Base-by-base conservation (phyloP, 2,329 filamentous ascomycete species). In the Fusarium musae region DNA sequence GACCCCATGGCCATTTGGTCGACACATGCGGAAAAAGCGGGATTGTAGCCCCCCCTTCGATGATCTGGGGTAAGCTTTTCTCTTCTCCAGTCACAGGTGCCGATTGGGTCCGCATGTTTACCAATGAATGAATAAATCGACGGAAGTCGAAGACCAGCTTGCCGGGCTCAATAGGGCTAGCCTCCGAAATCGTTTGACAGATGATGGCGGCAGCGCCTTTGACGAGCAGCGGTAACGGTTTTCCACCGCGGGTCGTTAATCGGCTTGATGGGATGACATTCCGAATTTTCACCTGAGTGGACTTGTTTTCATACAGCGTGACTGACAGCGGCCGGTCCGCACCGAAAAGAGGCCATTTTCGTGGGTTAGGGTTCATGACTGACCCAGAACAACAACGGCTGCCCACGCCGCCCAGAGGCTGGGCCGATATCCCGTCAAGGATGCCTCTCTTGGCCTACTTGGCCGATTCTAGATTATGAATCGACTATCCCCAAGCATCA, bases 321-420 rank as follows among this genome's bases (percentile, higher is more conserved):
- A 44, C 21, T 57, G 19, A 16, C 39, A 44, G 36, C 56, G 47
- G 43, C 30, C 21, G 43, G 39, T 42, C 21, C 26, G 15, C 40
- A 42, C 39, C 59, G 28, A 54, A 36, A 57, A 40, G 21, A 52
- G 30, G 17, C 13, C 6, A 32, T 40, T 23, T 21, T 50, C 54
- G 53, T 70, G 67, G 67, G 67, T 70, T 59, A 70, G 67, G 66
- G 67, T 70, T 70, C 19, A 70, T 36, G 28, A 54, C 42, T 49
- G 46, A 44, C 47, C 66, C 66, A 70, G 28, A 26, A n/a, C 46
- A 26, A n/a, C 46, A 43, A 39, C 28, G 46, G 59, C 59, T 19
- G n/a, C 40, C 59, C 59, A 59, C 49, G 53, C 28, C 52, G 46
- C 59, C 47, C 47, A 70, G 63, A 54, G 32, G 30, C 53, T 70